Conservation (phyloP, 2,329 filamentous ascomycete genomes). For the Penicillium fuscoglaucum region DNA sequence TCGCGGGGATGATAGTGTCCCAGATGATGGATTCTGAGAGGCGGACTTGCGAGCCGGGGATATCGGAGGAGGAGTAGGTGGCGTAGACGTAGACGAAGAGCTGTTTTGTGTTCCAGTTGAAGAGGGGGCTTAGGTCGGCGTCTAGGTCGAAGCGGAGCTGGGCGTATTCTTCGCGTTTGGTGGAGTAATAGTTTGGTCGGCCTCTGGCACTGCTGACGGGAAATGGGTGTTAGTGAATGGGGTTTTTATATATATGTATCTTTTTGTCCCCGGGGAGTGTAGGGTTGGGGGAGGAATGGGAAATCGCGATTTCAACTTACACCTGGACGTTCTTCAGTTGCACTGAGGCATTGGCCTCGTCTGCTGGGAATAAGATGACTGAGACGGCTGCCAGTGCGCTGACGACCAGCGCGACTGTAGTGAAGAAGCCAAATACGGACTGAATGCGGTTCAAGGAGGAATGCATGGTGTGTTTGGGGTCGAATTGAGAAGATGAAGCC, state of each 20-base stretch:
- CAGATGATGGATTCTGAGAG: constrained; percentile 77
- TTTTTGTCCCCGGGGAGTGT: neutral
- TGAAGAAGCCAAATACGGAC: constrained; percentile 97
- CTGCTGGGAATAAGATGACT: constrained; percentile 62
- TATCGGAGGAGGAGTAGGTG: constrained; percentile 55
- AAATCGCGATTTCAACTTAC: constrained; percentile 53
- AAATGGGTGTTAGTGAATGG: neutral
- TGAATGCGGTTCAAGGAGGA: constrained; percentile 81
- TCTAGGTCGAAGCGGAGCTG: constrained; percentile 91
- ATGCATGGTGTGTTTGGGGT: constrained; percentile 64
- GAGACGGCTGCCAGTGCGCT: constrained; percentile 78
- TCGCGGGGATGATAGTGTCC: constrained; percentile 87
- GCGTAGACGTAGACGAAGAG: constrained; percentile 95
- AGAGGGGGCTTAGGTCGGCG: constrained; percentile 86
- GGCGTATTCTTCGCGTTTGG: constrained; percentile 93
- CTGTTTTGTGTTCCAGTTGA: constrained; percentile 99
- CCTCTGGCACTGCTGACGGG: constrained; percentile 68
- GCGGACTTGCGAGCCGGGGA: constrained; percentile 23
- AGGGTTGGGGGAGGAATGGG: neutral
- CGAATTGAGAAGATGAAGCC: constrained; percentile 28
- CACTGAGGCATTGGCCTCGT: constrained; percentile 55
- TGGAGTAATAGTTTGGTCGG: constrained; percentile 91
- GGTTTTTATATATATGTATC: neutral
- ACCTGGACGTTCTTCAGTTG: constrained; percentile 71
- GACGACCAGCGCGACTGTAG: constrained; percentile 82